Percentiles rank a stretch among this genome's conserved stretches.
These are phyloP conservation scores for Aegilops longissima DNA, from an alignment of 176 grass and related monocot species.

Conservation along the genomic window DNA sequence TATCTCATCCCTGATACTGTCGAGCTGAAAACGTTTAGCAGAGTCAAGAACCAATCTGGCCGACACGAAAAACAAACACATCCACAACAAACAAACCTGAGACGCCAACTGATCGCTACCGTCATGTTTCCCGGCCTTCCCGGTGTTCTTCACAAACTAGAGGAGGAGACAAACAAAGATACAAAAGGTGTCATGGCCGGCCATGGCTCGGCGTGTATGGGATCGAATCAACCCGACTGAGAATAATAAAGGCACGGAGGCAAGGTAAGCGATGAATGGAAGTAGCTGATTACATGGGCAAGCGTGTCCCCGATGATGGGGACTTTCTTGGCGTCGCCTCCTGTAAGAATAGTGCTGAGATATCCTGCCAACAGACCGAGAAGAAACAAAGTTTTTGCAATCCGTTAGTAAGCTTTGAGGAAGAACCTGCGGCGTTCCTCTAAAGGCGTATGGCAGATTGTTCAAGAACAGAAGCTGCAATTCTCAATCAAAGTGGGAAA, in stretches of 20 bases:
- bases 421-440: no score
- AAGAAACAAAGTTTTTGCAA: no score
- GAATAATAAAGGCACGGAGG: no score
- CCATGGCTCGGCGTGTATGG: not conserved
- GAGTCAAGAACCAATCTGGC: not conserved
- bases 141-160: slow-evolving; percentile 19
- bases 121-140: not conserved
- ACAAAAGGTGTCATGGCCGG: no score
- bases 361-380: no score
- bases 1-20: slow-evolving; percentile 46
- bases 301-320: not conserved
- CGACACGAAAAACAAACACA: not conserved
- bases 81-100: slow-evolving; percentile 16
- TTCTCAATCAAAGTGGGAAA: no score
- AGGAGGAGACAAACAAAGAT: not conserved
- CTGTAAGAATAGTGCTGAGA: no score
- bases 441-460: no score
- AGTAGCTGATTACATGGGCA: not conserved
- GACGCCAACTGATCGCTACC: not conserved
- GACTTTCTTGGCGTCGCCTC: not conserved
- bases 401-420: no score
- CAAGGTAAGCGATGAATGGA: no score
- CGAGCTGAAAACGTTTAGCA: slow-evolving; percentile 39
- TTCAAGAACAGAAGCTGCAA: no score
- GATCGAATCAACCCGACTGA: no score